Percentiles rank a stretch among this genome's conserved stretches.
These are phyloP conservation scores for Phytopythium helicoides DNA, from an alignment of 352 stramenopile species.

Conservation along the genomic window DNA sequence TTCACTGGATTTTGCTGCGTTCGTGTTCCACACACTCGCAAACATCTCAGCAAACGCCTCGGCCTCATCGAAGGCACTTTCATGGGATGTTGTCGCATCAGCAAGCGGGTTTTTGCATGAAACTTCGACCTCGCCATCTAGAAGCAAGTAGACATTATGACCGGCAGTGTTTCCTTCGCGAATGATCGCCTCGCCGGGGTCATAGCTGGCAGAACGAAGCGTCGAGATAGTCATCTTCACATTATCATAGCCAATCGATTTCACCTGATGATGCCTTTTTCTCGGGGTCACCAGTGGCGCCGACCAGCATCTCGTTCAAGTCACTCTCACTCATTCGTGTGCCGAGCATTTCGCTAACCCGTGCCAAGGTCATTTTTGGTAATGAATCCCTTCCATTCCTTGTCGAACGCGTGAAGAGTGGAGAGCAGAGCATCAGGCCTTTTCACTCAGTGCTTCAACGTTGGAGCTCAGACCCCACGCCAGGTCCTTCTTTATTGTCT, in stretches of 20 bases:
- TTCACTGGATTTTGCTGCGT: conserved; percentile 15
- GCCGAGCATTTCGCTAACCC: conserved; percentile 70
- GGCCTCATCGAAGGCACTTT: conserved; percentile 18
- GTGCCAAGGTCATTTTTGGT: conserved; percentile 71
- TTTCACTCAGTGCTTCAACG: conserved; percentile 60
- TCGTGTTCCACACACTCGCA: conserved; percentile 20
- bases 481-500: conserved; percentile 36
- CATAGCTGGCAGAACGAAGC: conserved; percentile 63
- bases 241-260: conserved; percentile 72
- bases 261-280: conserved; percentile 41
- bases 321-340: conserved; percentile 72
- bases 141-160: conserved; percentile 75
- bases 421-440: conserved; percentile 64
- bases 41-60: conserved; percentile 31
- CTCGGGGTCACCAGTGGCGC: conserved; percentile 68
- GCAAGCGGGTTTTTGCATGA: conserved; percentile 77
- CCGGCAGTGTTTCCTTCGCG: conserved; percentile 61
- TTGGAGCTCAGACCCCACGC: conserved; percentile 75
- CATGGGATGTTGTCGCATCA: conserved; percentile 11
- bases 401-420: conserved; percentile 74
- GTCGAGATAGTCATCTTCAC: conserved; percentile 84
- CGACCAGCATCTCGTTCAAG: conserved; percentile 83
- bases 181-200: conserved; percentile 69
- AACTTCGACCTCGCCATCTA: conserved; percentile 78
- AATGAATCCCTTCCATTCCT: conserved; percentile 80